A percentile compares a stretch with the other conserved stretches of the same genome.
Conservation (phyloP, 345 rosid species). For the Microthlaspi erraticum region DNA sequence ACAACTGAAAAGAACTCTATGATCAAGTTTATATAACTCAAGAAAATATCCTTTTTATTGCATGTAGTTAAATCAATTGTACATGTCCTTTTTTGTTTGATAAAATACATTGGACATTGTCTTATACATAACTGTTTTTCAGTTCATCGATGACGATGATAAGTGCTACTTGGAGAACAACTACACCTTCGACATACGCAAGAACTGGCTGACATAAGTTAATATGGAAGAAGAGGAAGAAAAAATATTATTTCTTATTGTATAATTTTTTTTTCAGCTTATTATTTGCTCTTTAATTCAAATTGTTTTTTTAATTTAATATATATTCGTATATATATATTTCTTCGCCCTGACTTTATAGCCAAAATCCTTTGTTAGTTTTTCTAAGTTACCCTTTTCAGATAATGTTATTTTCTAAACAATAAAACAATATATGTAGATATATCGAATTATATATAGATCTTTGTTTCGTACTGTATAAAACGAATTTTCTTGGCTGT, state of each 20-base stretch:
- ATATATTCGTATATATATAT: slow-evolving; percentile 4
- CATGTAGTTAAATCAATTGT: neutral
- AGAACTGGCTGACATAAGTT: slow-evolving; percentile 52
- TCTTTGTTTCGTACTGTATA: neutral
- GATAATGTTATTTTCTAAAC: neutral
- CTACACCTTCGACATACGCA: slow-evolving; percentile 74
- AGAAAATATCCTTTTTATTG: neutral
- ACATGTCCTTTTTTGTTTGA: neutral
- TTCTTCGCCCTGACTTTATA: slow-evolving; percentile 10
- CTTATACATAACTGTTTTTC: slow-evolving; percentile 23
- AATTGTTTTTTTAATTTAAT: neutral
- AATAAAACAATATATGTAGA: neutral
- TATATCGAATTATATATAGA: neutral
- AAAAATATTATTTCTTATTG: neutral
- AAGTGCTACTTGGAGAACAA: slow-evolving; percentile 81
- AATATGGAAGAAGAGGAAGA: slow-evolving; percentile 5
- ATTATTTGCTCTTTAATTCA: neutral
- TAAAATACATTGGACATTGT: neutral
- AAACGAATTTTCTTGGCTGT: neutral
- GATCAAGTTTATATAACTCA: too few relatives aligned
- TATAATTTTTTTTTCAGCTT: neutral
- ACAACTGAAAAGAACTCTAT: too few relatives aligned
- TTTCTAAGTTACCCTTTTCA: neutral
- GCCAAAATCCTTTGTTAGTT: neutral
- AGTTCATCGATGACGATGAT: slow-evolving; percentile 80